Evolutionary conservation across 1,284 basidiomycete species (phyloP), one percentile per base, ranked within the genome.

Genomic region (Moniliella sp.): DNA sequence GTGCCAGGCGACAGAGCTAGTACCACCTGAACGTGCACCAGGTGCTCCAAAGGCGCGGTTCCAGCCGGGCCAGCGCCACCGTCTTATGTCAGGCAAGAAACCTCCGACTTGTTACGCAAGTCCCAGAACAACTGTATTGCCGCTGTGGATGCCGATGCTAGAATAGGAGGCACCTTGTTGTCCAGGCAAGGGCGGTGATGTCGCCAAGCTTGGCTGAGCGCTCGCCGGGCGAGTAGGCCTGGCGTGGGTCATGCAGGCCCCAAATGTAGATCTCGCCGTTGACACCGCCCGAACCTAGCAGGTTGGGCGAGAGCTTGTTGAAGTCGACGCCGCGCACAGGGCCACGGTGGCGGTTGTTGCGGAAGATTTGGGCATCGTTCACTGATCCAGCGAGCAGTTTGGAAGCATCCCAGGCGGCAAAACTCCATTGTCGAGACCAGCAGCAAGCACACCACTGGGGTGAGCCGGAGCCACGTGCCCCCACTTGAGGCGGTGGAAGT

Each of bases 41-140:
- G n/a, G n/a, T n/a, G n/a, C n/a, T n/a, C n/a, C n/a, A n/a, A n/a
- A n/a, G n/a, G n/a, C n/a, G n/a, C n/a, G n/a, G n/a, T n/a, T n/a
- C n/a, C n/a, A n/a, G n/a, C n/a, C n/a, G n/a, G n/a, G n/a, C n/a
- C n/a, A n/a, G n/a, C n/a, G 30, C 80, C 79, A 23, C 66, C 65
- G 57, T n/a, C n/a, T n/a, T 91, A 94, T 7, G 78, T 74, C 28
- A 97, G 66, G 21, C 18, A 5, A 80, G 78, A n/a, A 17, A 83
- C 81, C 61, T 97, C 88, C 26, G 83, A 73, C 65, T 86, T 84
- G 30, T 76, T 47, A 25, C 38, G 47, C 39, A 58, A 77, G 69
- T 97, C 88, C 86, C 86, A 97, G 1, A 97, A 84, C 15, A 93
- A 82, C 0, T 84, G 93, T 62, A 78, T 91, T 3, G 91, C 88